phyloP scores from a whole-genome alignment of 192 early-diverging fungal species.

The Backusella psychrophila region DNA sequence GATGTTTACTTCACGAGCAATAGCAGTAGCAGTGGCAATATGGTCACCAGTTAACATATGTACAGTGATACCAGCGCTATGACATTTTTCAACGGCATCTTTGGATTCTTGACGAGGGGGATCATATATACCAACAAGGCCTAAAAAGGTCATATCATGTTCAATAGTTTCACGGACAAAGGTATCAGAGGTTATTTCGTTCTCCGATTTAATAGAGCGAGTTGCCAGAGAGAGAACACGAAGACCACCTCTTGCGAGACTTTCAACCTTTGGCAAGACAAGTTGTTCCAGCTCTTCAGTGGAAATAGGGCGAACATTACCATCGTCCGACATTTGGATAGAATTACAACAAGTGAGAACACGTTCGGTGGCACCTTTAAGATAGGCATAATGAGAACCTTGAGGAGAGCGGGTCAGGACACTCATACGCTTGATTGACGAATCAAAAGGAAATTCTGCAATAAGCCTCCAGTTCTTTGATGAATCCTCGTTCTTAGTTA shows the following conservation, averaged over 20 bases:
- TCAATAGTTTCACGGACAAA: conserved; percentile 64
- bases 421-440: conserved; percentile 88
- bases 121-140: conserved; percentile 91
- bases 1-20: conserved; percentile 86
- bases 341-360: conserved; percentile 71
- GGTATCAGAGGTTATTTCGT: conserved; percentile 30
- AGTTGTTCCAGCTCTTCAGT: conserved; percentile 43
- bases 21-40: conserved; percentile 85
- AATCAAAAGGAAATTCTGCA: conserved; percentile 73
- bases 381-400: conserved; percentile 56
- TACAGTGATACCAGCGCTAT: conserved; percentile 90
- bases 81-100: conserved; percentile 70
- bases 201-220: conserved; percentile 42
- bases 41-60: conserved; percentile 98
- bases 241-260: conserved; percentile 73
- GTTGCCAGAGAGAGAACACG: conserved; percentile 86
- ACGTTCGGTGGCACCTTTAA: conserved; percentile 93
- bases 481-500: conserved; percentile 36
- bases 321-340: conserved; percentile 40
- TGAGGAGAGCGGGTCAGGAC: conserved; percentile 56
- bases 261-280: conserved; percentile 60
- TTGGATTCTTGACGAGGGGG: conserved; percentile 77
- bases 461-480: conserved; percentile 47
- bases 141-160: conserved; percentile 71
- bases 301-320: conserved; percentile 14